Base-by-base conservation (phyloP, 768 basidiomycete species). In the Boletus speciosus region DNA sequence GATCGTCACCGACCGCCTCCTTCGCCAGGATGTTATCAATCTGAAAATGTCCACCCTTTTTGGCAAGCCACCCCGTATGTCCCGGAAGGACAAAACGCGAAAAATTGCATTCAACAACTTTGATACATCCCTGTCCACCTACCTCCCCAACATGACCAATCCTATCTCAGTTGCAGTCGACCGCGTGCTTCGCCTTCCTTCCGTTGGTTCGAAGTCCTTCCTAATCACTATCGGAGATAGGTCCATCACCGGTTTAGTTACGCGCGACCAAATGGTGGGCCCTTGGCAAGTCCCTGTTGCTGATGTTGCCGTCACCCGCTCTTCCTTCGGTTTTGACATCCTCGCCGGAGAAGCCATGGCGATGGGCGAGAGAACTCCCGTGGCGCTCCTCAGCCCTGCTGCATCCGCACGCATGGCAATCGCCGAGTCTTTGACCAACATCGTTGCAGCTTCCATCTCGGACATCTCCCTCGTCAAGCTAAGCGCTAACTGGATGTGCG, bases 401-500 rank as follows among this genome's bases (percentile, higher is more conserved):
- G 94, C 95, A 1, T 95, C 95, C 0, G 96, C 95, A 2, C 84
- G 94, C 31, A 94, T 99, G 88, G 96, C 95, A 25, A 86, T 99
- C 42, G 96, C 84, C 3, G 97, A 99, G 69, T 81, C 97, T 1
- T 78, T 99, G 40, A 93, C 88, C 61, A 99, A 98, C 72, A 78
- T 98, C 55, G 83, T 82, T 0, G 94, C 97, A 6, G 85, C 95
- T 1, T 79, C 81, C 45, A 74, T 95, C 38, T 81, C 81, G 4
- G 79, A 81, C 25, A 75, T 98, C 34, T 77, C 79, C 3, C 76
- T 79, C 52, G 83, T 97, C 64, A 99, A 99, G 73, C 79, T 99
- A n/a, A 95, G 93, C 59, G 96, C 96, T 43, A 99, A 99, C 71
- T 99, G 97, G 97, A 99, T 99, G 97, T 93, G 90, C 55, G 94